Evolutionary conservation across 805 yeast genomes (phyloP).

Genomic region (Candida andamanensis): DNA sequence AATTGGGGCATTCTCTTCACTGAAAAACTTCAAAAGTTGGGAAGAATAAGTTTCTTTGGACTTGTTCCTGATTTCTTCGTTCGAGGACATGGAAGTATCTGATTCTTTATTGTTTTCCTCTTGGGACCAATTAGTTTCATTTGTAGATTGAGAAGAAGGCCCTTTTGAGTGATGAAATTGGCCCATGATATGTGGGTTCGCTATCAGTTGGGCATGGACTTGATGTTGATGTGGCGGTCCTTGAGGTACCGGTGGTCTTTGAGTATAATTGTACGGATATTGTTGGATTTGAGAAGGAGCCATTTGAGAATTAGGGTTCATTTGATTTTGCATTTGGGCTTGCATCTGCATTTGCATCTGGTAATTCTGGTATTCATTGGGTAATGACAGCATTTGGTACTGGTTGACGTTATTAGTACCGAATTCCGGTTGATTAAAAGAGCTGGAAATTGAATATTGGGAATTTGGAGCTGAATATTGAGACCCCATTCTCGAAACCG

Average conservation of each 20-base stretch:
- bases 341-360: conserved; percentile 22
- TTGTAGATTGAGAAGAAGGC: conserved; percentile 33
- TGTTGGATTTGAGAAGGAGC: neutral
- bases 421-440: conserved; percentile 8
- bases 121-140: conserved; percentile 43
- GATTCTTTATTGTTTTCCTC: conserved; percentile 34
- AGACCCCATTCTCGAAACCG: conserved; percentile 9
- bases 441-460: conserved; percentile 5
- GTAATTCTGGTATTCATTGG: conserved; percentile 19
- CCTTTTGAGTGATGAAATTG: conserved; percentile 15
- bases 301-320: conserved; percentile 14
- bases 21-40: conserved; percentile 37
- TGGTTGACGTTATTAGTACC: neutral
- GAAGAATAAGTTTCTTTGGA: conserved; percentile 41
- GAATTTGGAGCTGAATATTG: conserved; percentile 6
- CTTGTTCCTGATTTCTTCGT: conserved; percentile 30
- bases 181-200: conserved; percentile 15
- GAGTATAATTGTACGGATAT: no score
- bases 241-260: no score
- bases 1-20: conserved; percentile 40
- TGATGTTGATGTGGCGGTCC: conserved; percentile 20
- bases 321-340: conserved; percentile 20
- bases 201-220: neutral
- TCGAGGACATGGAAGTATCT: conserved; percentile 35
- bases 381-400: conserved; percentile 3